These are phyloP conservation scores for Plasmodium reichenowi DNA, from an alignment of 169 alveolate genomes.

Conservation along the genomic window DNA sequence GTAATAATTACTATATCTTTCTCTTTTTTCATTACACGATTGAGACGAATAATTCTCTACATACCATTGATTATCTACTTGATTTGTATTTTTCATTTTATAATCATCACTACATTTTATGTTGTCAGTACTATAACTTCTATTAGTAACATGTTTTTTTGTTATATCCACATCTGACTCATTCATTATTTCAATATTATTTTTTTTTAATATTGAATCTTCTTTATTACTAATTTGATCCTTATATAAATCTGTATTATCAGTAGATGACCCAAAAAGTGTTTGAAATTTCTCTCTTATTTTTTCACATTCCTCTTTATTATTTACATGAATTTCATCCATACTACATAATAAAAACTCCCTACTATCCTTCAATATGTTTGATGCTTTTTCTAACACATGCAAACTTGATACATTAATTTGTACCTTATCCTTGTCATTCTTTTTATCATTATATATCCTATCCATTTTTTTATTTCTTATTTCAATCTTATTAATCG, in stretches of 20 bases:
- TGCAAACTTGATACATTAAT: no score
- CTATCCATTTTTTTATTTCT: no score
- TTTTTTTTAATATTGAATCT: neutral
- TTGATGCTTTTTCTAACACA: no score
- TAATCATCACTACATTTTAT: neutral
- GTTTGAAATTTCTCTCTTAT: neutral
- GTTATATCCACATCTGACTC: neutral
- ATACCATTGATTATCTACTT: neutral
- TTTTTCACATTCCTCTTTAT: neutral
- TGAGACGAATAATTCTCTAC: neutral
- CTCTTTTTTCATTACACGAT: no score
- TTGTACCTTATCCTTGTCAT: no score
- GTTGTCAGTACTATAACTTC: neutral
- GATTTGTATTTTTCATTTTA: neutral
- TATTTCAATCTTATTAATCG: neutral
- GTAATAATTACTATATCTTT: neutral
- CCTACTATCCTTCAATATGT: no score
- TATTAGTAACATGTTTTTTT: neutral
- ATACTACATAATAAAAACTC: no score
- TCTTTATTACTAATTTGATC: no score
- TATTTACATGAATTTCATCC: neutral
- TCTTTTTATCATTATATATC: no score
- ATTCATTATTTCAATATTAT: neutral
- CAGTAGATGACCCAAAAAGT: constrained; percentile 5
- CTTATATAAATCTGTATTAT: neutral